Base-by-base conservation (phyloP, 805 yeast species). In the Candida sphagnicola region DNA sequence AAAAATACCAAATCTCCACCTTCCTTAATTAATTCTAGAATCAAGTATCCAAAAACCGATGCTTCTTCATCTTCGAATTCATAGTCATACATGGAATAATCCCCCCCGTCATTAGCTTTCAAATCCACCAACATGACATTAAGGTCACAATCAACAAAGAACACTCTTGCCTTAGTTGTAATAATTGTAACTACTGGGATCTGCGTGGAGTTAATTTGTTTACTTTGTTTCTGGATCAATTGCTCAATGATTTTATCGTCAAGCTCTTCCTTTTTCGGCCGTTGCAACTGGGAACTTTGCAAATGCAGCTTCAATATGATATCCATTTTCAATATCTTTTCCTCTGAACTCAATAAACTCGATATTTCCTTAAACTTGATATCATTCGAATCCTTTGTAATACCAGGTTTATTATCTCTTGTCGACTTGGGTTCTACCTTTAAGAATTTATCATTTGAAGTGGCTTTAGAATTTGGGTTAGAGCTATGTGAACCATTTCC, bases 61-160 rank as follows among this genome's bases (percentile, higher is more conserved):
- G 59, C 63, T 41, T 78, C 85, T 45, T 44, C 48, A 8, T 42
- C 48, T 49, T 79, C 81, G 57, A 85, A 84, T 54, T 84, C 91
- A 57, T 81, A 83, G 57, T 84, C 91, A 54, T 84, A 85, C 81
- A 85, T 79, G 51, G 85, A 85, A 39, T 84, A 77, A 46, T 76
- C 70, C n/a, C 51, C 51, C 1, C 70, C 70, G 34, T 57, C 56
- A 34, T 68, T 67, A 17, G 72, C 68, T 28, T 66, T 64, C 44
- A 68, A 55, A 43, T 68, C 72, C 8, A 68, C 61, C 50, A 66
- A 41, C 56, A 55, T 57, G 0, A 62, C 68, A 45, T 61, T 57
- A 23, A 68, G 48, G 0, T 45, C 31, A 0, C 56, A 52, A 41
- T 65, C 72, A 18, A 68, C 58, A 38, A 68, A 62, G 37, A 68